Conservation (phyloP, 768 basidiomycete species). For the Lactarius hengduanensis region DNA sequence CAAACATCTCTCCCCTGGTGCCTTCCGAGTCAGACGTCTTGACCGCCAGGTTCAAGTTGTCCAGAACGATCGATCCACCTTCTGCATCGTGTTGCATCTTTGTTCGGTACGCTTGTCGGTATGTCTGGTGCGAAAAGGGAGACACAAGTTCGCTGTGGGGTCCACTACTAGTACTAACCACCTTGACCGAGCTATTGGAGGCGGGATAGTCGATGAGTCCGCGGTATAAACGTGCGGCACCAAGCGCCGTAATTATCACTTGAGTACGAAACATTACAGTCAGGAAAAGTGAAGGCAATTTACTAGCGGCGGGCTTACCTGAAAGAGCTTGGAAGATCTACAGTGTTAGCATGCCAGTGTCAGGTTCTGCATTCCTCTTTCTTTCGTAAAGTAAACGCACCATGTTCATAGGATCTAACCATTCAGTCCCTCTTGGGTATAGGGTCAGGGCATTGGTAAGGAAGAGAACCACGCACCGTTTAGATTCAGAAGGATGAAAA, state of each 20-base stretch:
- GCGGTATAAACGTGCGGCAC: conserved; percentile 22
- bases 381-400: conserved; percentile 4
- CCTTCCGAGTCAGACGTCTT: not conserved
- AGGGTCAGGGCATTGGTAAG: not conserved
- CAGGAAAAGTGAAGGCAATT: not conserved
- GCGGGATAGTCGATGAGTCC: conserved; percentile 15
- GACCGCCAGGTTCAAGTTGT: not conserved
- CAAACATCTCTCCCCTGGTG: not conserved
- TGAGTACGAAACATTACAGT: not conserved
- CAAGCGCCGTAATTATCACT: conserved; percentile 20
- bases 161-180: no score
- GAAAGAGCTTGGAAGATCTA: conserved; percentile 19
- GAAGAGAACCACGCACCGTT: conserved; percentile 16
- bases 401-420: conserved; percentile 21
- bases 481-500: conserved; percentile 22
- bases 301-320: conserved; percentile 3
- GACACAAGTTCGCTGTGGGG: not conserved
- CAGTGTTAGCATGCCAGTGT: not conserved
- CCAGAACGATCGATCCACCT: not conserved
- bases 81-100: not conserved
- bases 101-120: not conserved
- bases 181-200: not conserved
- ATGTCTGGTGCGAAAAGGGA: not conserved
- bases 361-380: not conserved
- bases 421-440: not conserved